Evolutionary conservation across 2,329 filamentous ascomycete species (phyloP), one percentile per base, ranked within the genome.

Genomic region (Pestalotiopsis sp.): DNA sequence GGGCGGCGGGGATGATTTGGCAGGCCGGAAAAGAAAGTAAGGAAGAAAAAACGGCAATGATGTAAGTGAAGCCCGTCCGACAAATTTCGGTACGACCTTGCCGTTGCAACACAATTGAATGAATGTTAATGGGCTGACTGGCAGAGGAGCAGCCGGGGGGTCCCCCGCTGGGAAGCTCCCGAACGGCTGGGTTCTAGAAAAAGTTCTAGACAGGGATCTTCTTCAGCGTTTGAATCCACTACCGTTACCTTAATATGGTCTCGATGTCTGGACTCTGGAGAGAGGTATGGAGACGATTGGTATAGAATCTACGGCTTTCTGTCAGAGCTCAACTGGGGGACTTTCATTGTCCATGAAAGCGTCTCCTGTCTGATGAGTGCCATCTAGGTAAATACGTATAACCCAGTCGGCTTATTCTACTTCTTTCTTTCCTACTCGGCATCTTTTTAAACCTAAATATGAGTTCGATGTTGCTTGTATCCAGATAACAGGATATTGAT

Each of bases 41-140:
- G 11, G 55, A 7, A n/a, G n/a, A 65, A 26, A 24, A n/a, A 35
- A 56, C 11, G 44, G 30, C 13, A 30, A 65, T 67, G 61, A 67
- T 67, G 61, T 55, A 65, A 60, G 38, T 65, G 66, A 67, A 67
- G 66, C 66, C 26, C 11, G 44, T 52, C 26, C 30, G 35, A 39
- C 17, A 40, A 61, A 61, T 61, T 61, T 61, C 30, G 10, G 58
- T 20, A 38, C 30, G 30, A 35, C 30, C 30, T 35, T 35, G 30
- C 30, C 30, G 30, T 35, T 35, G 30, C 30, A 35, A 35, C 14
- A 35, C 56, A 58, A 26, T 35, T 58, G 22, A 58, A 35, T 35
- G 20, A 20, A 17, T 52, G 24, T 13, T 22, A 58, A 35, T 35
- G 22, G 22, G 26, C 56, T 58, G 26, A 58, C 56, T 35, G 22